Conservation (phyloP, 495 filamentous ascomycete genomes). For the Ramalina intermedia region DNA sequence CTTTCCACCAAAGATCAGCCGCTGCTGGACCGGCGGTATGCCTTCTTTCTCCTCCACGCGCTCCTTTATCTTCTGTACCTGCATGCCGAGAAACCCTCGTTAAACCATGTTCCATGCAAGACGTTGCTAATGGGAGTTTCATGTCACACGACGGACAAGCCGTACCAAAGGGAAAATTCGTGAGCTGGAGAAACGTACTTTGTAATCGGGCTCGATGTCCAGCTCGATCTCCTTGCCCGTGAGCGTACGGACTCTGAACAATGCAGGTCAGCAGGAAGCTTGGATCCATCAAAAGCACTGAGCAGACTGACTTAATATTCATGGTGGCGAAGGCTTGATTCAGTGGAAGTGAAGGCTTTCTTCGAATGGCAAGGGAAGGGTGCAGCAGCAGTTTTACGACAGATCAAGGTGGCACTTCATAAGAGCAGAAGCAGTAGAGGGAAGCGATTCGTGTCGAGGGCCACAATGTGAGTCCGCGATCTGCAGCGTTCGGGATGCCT, state of each 20-base stretch:
- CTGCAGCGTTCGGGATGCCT: neutral
- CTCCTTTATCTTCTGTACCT: conserved; percentile 95
- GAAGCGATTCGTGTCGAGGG: too few relatives aligned
- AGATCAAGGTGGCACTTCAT: too few relatives aligned
- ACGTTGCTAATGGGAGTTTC: neutral
- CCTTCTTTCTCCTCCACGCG: conserved; percentile 97
- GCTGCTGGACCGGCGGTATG: conserved; percentile 93
- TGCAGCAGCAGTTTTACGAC: too few relatives aligned
- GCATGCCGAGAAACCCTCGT: neutral
- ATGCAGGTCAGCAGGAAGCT: neutral
- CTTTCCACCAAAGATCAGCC: conserved; percentile 90
- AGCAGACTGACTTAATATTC: conserved; percentile 11
- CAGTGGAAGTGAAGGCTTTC: too few relatives aligned
- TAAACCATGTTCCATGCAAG: neutral
- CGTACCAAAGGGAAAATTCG: neutral
- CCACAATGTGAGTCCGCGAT: neutral
- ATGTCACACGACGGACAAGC: neutral
- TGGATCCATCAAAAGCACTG: neutral
- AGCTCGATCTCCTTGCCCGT: conserved; percentile 98
- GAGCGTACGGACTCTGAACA: conserved; percentile 76
- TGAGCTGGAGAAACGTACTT: conserved; percentile 35
- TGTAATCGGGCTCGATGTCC: conserved; percentile 87
- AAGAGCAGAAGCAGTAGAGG: too few relatives aligned
- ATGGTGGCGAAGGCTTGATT: conserved; percentile 1
- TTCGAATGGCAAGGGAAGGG: too few relatives aligned